Evolutionary conservation across 768 basidiomycete species (phyloP).

Genomic region (Suillus decipiens): DNA sequence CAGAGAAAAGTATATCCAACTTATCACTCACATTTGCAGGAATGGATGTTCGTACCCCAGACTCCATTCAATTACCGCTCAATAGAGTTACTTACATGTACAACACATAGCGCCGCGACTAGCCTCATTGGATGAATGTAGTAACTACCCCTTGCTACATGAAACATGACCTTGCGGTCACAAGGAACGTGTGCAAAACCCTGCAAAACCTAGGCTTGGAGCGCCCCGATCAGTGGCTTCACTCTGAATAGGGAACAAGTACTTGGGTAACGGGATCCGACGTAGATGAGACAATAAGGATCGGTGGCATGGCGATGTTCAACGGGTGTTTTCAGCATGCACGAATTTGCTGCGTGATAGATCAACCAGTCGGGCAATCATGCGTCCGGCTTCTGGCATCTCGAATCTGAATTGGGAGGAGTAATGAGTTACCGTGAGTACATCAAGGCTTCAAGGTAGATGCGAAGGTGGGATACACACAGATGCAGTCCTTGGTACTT

Average conservation of each 20-base stretch:
- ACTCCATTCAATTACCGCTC: neutral
- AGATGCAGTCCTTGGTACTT: neutral
- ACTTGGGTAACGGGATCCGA: neutral
- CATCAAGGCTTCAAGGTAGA: neutral
- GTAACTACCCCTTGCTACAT: neutral
- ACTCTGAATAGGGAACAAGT: neutral
- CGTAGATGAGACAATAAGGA: neutral
- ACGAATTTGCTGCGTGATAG: neutral
- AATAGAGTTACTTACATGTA: neutral
- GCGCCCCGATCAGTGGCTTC: neutral
- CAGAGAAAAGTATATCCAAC: neutral
- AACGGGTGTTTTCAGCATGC: neutral
- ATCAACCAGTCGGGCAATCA: too few species aligned
- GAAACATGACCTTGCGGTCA: neutral
- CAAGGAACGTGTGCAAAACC: conserved; percentile 1
- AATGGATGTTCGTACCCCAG: neutral
- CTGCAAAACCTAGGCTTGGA: neutral
- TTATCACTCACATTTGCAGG: neutral
- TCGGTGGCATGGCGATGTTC: neutral
- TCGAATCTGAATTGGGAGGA: neutral
- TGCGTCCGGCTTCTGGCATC: neutral
- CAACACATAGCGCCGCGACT: neutral
- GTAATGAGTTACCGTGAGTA: neutral
- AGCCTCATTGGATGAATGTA: neutral
- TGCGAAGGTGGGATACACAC: neutral